A percentile compares a stretch with the other conserved stretches of the same genome.
Evolutionary conservation across 352 stramenopile genomes (phyloP).

Genomic region (Globisporangium lucens): DNA sequence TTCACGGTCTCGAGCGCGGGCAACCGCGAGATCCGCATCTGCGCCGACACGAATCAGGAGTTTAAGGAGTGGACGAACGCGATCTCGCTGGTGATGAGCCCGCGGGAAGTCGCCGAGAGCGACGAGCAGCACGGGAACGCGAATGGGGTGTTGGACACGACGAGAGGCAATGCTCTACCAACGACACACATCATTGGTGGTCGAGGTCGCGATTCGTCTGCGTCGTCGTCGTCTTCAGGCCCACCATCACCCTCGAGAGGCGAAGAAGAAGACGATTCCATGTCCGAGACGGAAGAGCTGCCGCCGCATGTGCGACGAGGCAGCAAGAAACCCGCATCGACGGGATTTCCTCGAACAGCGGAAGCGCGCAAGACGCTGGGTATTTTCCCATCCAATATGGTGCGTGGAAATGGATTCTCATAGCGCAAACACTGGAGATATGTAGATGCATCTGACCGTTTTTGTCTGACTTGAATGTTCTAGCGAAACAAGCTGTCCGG

Average conservation of each 20-base stretch:
- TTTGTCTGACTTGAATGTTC: not conserved
- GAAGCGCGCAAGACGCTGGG: not conserved
- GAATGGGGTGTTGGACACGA: not conserved
- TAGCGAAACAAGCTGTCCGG: slow-evolving; percentile 14
- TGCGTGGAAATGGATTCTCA: not conserved
- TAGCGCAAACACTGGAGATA: not conserved
- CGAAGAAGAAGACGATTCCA: slow-evolving; percentile 10
- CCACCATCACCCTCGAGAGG: slow-evolving; percentile 14
- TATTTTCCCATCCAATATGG: slow-evolving; percentile 18
- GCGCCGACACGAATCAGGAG: slow-evolving; percentile 63
- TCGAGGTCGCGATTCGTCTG: slow-evolving; percentile 4
- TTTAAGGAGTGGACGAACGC: slow-evolving; percentile 76
- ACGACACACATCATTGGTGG: not conserved
- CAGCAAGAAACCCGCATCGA: not conserved
- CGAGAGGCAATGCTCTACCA: not conserved
- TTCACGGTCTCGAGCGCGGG: slow-evolving; percentile 54
- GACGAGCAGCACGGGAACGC: not conserved
- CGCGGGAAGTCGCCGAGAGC: slow-evolving; percentile 16
- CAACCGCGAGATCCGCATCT: slow-evolving; percentile 47
- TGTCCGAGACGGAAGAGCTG: slow-evolving; percentile 7
- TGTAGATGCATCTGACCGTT: not conserved
- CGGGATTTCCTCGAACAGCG: not conserved
- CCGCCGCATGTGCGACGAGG: not conserved
- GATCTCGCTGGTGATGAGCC: slow-evolving; percentile 66
- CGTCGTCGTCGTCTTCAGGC: slow-evolving; percentile 15